A percentile compares a stretch with the other conserved stretches of the same genome.
Conservation (phyloP, 345 rosid genomes). For the Psidium friedrichsthalianum region DNA sequence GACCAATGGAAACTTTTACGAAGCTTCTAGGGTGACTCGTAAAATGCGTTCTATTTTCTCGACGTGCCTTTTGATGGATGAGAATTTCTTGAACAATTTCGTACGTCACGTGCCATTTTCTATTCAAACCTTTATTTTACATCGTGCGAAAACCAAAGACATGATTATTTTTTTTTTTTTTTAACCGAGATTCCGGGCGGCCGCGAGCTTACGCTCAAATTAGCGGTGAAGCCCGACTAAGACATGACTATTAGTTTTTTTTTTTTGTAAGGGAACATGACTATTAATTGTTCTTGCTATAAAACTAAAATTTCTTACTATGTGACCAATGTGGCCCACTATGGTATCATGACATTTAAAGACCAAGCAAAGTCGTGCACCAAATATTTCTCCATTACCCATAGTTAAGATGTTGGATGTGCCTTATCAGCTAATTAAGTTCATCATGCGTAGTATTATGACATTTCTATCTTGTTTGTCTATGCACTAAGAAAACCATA, state of each 20-base stretch:
- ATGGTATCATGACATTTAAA: background rate
- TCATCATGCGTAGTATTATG: background rate
- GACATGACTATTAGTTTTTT: no score
- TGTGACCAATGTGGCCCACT: background rate
- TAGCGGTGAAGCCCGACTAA: no score
- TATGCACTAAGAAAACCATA: background rate
- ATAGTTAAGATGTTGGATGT: background rate
- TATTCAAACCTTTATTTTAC: background rate
- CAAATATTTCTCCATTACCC: background rate
- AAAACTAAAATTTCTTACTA: background rate
- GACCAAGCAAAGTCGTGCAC: background rate
- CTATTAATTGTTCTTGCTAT: background rate
- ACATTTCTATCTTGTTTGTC: background rate
- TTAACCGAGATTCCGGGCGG: no score
- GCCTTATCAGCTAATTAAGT: background rate
- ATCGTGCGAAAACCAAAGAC: background rate
- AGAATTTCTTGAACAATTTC: background rate
- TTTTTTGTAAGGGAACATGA: no score
- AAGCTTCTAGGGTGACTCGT: background rate
- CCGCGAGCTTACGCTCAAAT: no score
- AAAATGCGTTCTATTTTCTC: background rate
- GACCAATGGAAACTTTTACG: no score
- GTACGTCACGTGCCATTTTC: background rate
- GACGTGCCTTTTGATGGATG: rapidly evolving
- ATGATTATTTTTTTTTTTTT: no score